A percentile compares a stretch with the other conserved stretches of the same genome.
Conservation (phyloP, 2,329 filamentous ascomycete genomes). For the Trichothecium roseum region DNA sequence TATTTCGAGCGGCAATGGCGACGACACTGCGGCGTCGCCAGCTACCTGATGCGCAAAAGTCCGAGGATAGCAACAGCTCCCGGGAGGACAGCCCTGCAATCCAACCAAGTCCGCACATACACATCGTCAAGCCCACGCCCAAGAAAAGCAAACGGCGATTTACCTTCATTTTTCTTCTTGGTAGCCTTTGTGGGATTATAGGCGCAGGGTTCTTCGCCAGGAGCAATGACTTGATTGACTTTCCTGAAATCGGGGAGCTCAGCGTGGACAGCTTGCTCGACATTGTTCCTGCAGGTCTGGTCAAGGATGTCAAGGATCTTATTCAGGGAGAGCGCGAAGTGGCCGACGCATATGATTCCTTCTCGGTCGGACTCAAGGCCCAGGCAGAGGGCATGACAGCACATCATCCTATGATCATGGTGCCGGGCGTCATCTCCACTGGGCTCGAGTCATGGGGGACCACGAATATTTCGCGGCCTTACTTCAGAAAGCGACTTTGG, state of each 20-base stretch:
- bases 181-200: conserved; percentile 83
- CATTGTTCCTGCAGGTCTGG: conserved; percentile 73
- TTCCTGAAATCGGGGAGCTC: conserved; percentile 59
- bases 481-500: conserved; percentile 92
- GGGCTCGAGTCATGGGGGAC: conserved; percentile 97
- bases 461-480: conserved; percentile 69
- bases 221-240: conserved; percentile 78
- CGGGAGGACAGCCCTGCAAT: conserved; percentile 15
- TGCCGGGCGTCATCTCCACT: conserved; percentile 94
- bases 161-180: conserved; percentile 76
- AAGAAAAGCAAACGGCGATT: conserved; percentile 61
- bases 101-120: conserved; percentile 22
- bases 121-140: conserved; percentile 30
- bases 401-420: conserved; percentile 88
- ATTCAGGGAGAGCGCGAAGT: conserved; percentile 76
- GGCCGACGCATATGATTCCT: conserved; percentile 84
- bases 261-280: conserved; percentile 83
- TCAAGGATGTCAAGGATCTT: conserved; percentile 78
- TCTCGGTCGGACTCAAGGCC: conserved; percentile 78
- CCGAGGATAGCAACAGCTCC: conserved; percentile 1
- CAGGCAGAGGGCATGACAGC: conserved; percentile 70
- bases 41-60: conserved; percentile 1
- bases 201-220: conserved; percentile 83
- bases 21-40: conserved; percentile 6
- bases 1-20: conserved; percentile 4